A percentile compares a stretch with the other conserved stretches of the same genome.
Evolutionary conservation across 2,329 filamentous ascomycete genomes (phyloP).

Genomic region (Pseudogymnoascus sp.): DNA sequence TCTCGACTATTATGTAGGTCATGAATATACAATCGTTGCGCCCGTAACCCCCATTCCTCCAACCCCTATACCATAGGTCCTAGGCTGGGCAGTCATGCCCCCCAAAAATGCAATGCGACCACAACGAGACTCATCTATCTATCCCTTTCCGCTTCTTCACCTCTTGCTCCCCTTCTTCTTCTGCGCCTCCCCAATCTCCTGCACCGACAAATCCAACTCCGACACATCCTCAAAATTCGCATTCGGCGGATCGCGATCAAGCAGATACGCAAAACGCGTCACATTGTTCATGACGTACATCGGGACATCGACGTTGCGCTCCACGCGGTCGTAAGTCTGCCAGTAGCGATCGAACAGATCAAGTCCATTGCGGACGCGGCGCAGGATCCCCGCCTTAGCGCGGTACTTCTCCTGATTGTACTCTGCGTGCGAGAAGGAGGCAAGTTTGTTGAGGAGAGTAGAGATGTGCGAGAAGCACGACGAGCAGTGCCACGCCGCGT

Average conservation of each 20-base stretch:
- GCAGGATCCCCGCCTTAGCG: conserved; percentile 42
- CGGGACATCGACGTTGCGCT: conserved; percentile 1
- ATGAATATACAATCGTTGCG: background rate
- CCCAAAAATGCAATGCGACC: background rate
- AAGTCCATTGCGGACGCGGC: conserved; percentile 42
- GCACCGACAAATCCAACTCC: background rate
- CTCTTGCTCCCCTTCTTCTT: background rate
- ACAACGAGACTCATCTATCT: background rate
- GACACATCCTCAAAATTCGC: conserved; percentile 7
- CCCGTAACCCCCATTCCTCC: background rate
- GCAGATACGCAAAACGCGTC: background rate
- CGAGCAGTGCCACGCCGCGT: conserved; percentile 56
- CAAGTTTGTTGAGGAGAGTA: conserved; percentile 49
- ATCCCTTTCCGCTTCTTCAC: conserved; percentile 15
- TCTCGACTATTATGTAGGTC: background rate
- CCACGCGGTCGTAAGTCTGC: background rate
- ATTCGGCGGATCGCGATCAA: conserved; percentile 6
- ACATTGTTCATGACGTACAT: background rate
- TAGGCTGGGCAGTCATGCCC: background rate
- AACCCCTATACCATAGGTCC: background rate
- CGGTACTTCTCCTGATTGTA: conserved; percentile 45
- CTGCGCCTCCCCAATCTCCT: background rate
- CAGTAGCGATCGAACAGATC: conserved; percentile 34
- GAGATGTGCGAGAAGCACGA: conserved; percentile 51
- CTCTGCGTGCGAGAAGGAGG: conserved; percentile 47